Evolutionary conservation across 331 rosid genomes (phyloP).

Genomic region (Malus hybrid): DNA sequence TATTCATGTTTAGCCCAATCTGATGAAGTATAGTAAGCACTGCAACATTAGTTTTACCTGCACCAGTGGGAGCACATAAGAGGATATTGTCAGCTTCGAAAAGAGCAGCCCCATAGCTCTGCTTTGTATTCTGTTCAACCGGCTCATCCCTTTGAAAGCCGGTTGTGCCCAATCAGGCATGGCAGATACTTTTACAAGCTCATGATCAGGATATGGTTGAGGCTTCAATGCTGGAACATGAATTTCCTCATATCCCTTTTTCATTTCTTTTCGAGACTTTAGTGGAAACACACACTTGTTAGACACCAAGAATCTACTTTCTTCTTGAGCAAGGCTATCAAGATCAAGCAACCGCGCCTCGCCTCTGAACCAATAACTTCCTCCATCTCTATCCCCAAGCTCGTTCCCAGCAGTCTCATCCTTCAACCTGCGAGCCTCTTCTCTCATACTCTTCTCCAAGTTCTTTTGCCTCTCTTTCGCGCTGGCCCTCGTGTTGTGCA

Average conservation of each 20-base stretch:
- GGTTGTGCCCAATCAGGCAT: constrained; percentile 84
- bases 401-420: constrained; percentile 69
- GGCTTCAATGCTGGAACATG: constrained; percentile 70
- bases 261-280: constrained; percentile 41
- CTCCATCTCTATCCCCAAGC: constrained; percentile 63
- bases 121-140: constrained; percentile 74
- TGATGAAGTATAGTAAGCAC: constrained; percentile 82
- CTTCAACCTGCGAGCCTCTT: constrained; percentile 79
- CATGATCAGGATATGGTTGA: constrained; percentile 46
- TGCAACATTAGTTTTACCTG: constrained; percentile 93
- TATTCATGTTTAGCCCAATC: constrained; percentile 57
- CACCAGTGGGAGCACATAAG: constrained; percentile 89
- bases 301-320: constrained; percentile 63
- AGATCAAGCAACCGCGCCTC: constrained; percentile 78
- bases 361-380: constrained; percentile 70
- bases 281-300: constrained; percentile 59
- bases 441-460: constrained; percentile 82
- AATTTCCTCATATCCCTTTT: constrained; percentile 69
- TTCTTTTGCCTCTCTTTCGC: constrained; percentile 87
- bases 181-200: constrained; percentile 44
- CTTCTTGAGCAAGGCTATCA: constrained; percentile 47
- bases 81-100: constrained; percentile 56
- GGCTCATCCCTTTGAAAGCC: constrained; percentile 67
- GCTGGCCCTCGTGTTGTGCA: constrained; percentile 71
- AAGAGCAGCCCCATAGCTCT: constrained; percentile 66